Conservation (phyloP, 139 green algal species). For the Chara braunii region DNA sequence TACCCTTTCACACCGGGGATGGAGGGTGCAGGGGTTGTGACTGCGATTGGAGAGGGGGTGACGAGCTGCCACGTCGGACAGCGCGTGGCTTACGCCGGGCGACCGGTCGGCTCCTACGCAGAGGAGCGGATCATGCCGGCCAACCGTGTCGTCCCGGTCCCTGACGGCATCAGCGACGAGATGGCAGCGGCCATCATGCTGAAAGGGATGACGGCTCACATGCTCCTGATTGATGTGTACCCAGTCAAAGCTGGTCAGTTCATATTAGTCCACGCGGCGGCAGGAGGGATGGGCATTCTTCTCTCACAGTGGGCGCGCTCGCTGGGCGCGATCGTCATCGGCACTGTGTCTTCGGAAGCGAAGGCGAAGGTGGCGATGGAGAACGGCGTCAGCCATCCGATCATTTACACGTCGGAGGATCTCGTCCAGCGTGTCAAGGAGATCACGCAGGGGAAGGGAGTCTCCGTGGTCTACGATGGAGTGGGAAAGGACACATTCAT, state of each 20-base stretch:
- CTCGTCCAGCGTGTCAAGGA: slow-evolving; percentile 24
- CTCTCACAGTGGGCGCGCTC: slow-evolving; percentile 13
- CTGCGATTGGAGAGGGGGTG: slow-evolving; percentile 11
- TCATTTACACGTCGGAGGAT: slow-evolving; percentile 11
- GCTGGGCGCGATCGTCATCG: slow-evolving; percentile 20
- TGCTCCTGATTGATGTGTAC: slow-evolving; percentile 5
- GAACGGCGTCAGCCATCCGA: slow-evolving; percentile 19
- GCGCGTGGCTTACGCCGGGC: slow-evolving; percentile 14
- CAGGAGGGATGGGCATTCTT: slow-evolving; percentile 11
- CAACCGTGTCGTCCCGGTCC: slow-evolving; percentile 15
- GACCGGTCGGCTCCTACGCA: slow-evolving; percentile 7
- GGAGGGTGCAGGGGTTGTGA: slow-evolving; percentile 24
- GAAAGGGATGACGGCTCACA: slow-evolving; percentile 29
- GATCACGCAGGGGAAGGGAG: slow-evolving; percentile 13
- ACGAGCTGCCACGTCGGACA: slow-evolving; percentile 9
- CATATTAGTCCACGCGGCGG: slow-evolving; percentile 29
- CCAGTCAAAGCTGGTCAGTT: slow-evolving; percentile 18
- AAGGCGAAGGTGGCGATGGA: slow-evolving; percentile 10
- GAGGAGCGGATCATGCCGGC: slow-evolving; percentile 22
- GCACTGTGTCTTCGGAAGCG: slow-evolving; percentile 21
- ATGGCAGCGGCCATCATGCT: slow-evolving; percentile 19
- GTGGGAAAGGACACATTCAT: slow-evolving; percentile 35
- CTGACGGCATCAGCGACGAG: slow-evolving; percentile 9
- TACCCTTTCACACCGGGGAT: slow-evolving; percentile 22
- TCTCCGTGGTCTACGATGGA: slow-evolving; percentile 31